These are phyloP conservation scores for Thalassiosira livingstoniorum DNA, from an alignment of 352 stramenopile genomes.

Conservation along the genomic window DNA sequence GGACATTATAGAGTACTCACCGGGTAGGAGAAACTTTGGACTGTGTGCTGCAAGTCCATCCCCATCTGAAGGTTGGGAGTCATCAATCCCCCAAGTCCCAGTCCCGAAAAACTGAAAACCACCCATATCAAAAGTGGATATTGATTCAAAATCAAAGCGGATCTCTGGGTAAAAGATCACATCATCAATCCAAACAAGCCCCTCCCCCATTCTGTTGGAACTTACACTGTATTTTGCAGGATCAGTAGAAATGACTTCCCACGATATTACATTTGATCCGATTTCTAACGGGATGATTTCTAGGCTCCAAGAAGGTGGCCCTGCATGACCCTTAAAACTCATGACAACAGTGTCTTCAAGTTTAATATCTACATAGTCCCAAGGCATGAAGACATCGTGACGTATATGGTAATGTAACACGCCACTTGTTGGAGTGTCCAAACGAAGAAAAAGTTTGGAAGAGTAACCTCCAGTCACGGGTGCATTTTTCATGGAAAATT, in stretches of 20 bases:
- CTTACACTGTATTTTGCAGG: too few relatives aligned
- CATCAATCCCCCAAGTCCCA: constrained; percentile 36
- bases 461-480: not conserved
- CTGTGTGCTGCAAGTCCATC: constrained; percentile 26
- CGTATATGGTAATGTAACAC: constrained; percentile 20
- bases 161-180: constrained; percentile 2
- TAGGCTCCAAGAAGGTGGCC: not conserved
- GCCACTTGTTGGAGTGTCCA: constrained; percentile 17
- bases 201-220: constrained; percentile 3
- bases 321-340: constrained; percentile 5
- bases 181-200: constrained; percentile 34
- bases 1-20: constrained; percentile 19
- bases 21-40: constrained; percentile 28
- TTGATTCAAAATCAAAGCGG: constrained; percentile 16
- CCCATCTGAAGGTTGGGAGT: constrained; percentile 4
- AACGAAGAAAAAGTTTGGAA: constrained; percentile 3
- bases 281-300: constrained; percentile 1
- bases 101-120: constrained; percentile 21
- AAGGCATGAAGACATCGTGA: constrained; percentile 39
- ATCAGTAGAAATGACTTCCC: constrained; percentile 10
- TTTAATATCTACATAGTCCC: not conserved
- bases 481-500: constrained; percentile 13
- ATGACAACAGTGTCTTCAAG: constrained; percentile 6
- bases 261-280: constrained; percentile 16
- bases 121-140: constrained; percentile 9